Evolutionary conservation across 176 grass and related monocot genomes (phyloP).

Genomic region (Carex myosuroides): DNA sequence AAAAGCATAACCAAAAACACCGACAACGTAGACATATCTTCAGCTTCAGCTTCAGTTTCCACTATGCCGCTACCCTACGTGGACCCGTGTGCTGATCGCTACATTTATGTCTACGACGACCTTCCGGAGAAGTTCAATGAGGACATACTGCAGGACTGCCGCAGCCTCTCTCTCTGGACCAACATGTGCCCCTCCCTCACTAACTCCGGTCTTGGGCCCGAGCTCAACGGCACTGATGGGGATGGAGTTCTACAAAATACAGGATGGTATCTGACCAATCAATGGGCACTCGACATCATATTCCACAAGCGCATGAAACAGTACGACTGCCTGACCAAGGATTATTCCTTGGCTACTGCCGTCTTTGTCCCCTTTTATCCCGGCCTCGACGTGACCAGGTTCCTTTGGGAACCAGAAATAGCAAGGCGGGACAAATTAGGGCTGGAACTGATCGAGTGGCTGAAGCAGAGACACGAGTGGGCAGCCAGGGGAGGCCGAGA

Average conservation of each 20-base stretch:
- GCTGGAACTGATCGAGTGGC: slow-evolving; percentile 21
- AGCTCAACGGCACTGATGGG: background rate
- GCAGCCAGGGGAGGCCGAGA: slow-evolving; percentile 21
- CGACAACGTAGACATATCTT: background rate
- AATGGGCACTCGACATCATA: slow-evolving; percentile 32
- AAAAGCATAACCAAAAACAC: background rate
- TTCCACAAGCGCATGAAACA: slow-evolving; percentile 34
- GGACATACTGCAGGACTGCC: slow-evolving; percentile 23
- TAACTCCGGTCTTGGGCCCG: slow-evolving; percentile 23
- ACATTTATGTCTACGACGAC: slow-evolving; percentile 27
- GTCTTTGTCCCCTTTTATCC: slow-evolving; percentile 30
- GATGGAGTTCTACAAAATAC: background rate
- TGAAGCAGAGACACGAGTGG: slow-evolving; percentile 28
- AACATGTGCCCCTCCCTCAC: slow-evolving; percentile 27
- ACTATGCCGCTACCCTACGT: background rate
- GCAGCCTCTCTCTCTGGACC: slow-evolving; percentile 21
- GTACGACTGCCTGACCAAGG: slow-evolving; percentile 25
- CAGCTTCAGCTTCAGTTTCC: background rate
- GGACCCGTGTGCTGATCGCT: slow-evolving; percentile 22
- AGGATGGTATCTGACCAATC: slow-evolving; percentile 31
- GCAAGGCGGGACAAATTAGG: slow-evolving; percentile 16
- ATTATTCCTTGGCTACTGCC: slow-evolving; percentile 22
- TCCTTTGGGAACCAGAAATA: slow-evolving; percentile 21
- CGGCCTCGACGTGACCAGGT: slow-evolving; percentile 29
- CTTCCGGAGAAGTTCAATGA: slow-evolving; percentile 22